Evolutionary conservation across 164 flowering plant species (phyloP).

Genomic region (Tetracentron sinense): DNA sequence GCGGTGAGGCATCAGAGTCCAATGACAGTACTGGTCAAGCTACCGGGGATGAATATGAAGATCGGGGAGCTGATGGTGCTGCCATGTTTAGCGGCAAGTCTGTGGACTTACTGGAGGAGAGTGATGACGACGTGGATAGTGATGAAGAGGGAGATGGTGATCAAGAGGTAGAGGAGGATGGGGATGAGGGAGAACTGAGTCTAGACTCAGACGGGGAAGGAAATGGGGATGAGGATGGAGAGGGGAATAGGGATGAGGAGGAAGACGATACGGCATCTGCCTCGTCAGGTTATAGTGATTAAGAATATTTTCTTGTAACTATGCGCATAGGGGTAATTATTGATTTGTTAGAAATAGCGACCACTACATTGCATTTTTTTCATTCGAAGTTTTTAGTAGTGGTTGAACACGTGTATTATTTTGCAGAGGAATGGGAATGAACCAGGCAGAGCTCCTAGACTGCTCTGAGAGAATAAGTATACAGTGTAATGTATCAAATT

Average conservation of each 20-base stretch:
- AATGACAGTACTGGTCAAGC: slow-evolving; percentile 51
- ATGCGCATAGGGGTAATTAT: no score
- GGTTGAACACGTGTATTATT: no score
- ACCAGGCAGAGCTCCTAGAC: no score
- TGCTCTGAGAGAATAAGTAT: no score
- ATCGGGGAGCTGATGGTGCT: slow-evolving; percentile 23
- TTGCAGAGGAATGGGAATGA: no score
- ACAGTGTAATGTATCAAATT: no score
- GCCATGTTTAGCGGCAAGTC: slow-evolving; percentile 24
- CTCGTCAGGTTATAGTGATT: slow-evolving; percentile 66
- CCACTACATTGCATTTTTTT: no score
- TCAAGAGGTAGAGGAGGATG: not conserved
- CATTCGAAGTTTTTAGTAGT: no score
- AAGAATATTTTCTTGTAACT: not conserved
- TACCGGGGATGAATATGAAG: slow-evolving; percentile 48
- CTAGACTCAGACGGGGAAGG: not conserved
- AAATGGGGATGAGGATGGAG: slow-evolving; percentile 30
- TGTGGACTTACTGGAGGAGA: slow-evolving; percentile 27
- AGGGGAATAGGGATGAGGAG: slow-evolving; percentile 19
- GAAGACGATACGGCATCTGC: slow-evolving; percentile 27
- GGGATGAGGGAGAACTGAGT: not conserved
- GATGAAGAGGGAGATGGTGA: slow-evolving; percentile 1
- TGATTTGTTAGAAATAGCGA: no score
- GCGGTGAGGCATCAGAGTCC: slow-evolving; percentile 46
- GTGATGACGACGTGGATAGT: slow-evolving; percentile 36